Evolutionary conservation across 352 stramenopile genomes (phyloP).

Genomic region (Thraustochytrium striatum): DNA sequence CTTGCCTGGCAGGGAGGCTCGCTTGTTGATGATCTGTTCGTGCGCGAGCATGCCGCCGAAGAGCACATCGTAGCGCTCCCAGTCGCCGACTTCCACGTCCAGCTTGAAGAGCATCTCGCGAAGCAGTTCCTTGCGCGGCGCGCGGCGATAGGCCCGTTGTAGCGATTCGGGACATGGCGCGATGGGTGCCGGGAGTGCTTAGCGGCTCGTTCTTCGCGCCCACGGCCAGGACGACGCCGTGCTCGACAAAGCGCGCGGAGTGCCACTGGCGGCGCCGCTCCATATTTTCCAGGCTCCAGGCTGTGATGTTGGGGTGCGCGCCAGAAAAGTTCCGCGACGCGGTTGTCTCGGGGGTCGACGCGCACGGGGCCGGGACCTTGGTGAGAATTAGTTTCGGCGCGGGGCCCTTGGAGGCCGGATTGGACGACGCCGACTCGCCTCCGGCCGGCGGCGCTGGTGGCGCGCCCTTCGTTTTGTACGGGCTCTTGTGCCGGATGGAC

Average conservation of each 20-base stretch:
- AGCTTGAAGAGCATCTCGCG: constrained; percentile 42
- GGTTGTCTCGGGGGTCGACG: no score
- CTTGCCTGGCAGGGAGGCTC: background rate
- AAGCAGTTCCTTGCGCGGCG: background rate
- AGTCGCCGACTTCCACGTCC: constrained; percentile 15
- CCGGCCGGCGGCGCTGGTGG: background rate
- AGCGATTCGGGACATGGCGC: background rate
- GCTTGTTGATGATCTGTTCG: constrained; percentile 44
- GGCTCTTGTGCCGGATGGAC: constrained; percentile 24
- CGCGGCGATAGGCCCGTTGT: constrained; percentile 9
- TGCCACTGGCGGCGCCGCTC: constrained; percentile 9
- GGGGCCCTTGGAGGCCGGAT: background rate
- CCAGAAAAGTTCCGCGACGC: background rate
- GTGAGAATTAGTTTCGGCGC: no score
- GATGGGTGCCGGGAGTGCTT: background rate
- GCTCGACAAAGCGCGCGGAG: constrained; percentile 4
- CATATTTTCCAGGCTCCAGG: constrained; percentile 24
- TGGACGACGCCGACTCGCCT: background rate
- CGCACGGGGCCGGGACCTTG: no score
- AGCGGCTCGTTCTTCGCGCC: background rate
- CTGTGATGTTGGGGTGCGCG: constrained; percentile 3
- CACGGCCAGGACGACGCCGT: background rate
- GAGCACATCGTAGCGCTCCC: constrained; percentile 40
- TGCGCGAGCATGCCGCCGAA: constrained; percentile 18
- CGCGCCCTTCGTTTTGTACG: background rate